Percentiles rank a stretch among this genome's conserved stretches.
These are phyloP conservation scores for Penicillium capsulatum DNA, from an alignment of 2,329 filamentous ascomycete species.

Conservation along the genomic window DNA sequence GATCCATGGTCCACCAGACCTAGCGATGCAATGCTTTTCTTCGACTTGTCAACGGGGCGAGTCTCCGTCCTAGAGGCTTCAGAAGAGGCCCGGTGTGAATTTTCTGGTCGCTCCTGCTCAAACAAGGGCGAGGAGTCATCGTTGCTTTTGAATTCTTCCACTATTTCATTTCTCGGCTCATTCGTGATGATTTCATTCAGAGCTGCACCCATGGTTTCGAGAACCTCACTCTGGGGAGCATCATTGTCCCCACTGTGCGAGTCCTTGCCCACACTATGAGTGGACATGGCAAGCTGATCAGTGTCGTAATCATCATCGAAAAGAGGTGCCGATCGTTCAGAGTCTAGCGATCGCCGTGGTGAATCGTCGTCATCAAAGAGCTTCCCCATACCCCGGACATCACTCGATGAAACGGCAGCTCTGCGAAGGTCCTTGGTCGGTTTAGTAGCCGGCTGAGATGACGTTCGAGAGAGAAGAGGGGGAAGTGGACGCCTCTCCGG, in stretches of 20 bases:
- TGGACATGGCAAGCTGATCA: conserved; percentile 71
- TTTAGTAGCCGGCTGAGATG: conserved; percentile 45
- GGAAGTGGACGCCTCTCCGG: conserved; percentile 41
- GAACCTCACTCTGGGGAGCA: conserved; percentile 68
- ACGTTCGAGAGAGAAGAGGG: conserved; percentile 44
- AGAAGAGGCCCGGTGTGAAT: conserved; percentile 59
- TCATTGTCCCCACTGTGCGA: conserved; percentile 50
- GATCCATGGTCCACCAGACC: conserved; percentile 85
- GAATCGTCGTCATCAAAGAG: conserved; percentile 45
- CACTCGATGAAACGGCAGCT: conserved; percentile 58
- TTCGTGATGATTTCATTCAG: conserved; percentile 89
- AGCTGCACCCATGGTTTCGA: conserved; percentile 88
- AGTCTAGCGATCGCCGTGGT: conserved; percentile 67
- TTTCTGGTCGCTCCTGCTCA: conserved; percentile 48
- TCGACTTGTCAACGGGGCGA: conserved; percentile 52
- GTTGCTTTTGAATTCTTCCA: conserved; percentile 35
- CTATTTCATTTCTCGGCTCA: conserved; percentile 49
- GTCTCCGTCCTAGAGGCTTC: conserved; percentile 51
- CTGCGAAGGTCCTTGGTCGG: conserved; percentile 52
- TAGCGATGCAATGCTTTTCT: conserved; percentile 84
- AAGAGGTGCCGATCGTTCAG: conserved; percentile 53
- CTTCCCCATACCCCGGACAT: conserved; percentile 51
- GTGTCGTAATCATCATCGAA: conserved; percentile 76
- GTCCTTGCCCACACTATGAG: conserved; percentile 74
- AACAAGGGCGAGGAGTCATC: conserved; percentile 44